Conservation (phyloP, 2,329 filamentous ascomycete species). For the Aschersonia sp. region DNA sequence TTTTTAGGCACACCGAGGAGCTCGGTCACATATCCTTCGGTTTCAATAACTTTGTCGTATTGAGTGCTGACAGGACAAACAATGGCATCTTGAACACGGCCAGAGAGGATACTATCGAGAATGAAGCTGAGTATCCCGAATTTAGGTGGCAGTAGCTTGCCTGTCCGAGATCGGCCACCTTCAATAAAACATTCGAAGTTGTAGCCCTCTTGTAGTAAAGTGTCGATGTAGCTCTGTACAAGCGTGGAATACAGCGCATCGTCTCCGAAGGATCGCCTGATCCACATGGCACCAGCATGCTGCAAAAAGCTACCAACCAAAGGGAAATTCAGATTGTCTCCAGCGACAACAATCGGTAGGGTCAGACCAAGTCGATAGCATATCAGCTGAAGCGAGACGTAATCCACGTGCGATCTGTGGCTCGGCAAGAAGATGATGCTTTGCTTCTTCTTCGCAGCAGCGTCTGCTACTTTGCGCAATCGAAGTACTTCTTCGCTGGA, state of each 20-base stretch:
- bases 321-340: slow-evolving; percentile 93
- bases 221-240: slow-evolving; percentile 95
- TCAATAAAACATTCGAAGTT: slow-evolving; percentile 98
- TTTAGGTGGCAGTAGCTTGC: slow-evolving; percentile 85
- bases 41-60: slow-evolving; percentile 98
- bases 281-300: slow-evolving; percentile 95
- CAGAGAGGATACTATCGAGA: slow-evolving; percentile 77
- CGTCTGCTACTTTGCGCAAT: slow-evolving; percentile 65
- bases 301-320: slow-evolving; percentile 81
- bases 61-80: slow-evolving; percentile 95
- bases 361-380: slow-evolving; percentile 87
- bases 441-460: slow-evolving; percentile 75
- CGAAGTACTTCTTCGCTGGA: slow-evolving; percentile 86
- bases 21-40: slow-evolving; percentile 90
- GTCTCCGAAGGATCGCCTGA: slow-evolving; percentile 80
- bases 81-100: slow-evolving; percentile 76
- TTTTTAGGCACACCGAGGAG: slow-evolving; percentile 87
- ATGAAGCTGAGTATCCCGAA: slow-evolving; percentile 91
- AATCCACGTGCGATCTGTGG: slow-evolving; percentile 91
- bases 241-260: slow-evolving; percentile 81
- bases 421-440: slow-evolving; percentile 93
- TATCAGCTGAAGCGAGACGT: slow-evolving; percentile 86
- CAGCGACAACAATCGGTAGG: slow-evolving; percentile 81
- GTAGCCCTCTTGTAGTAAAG: slow-evolving; percentile 73
- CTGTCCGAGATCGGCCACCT: slow-evolving; percentile 80